phyloP scores from a whole-genome alignment of 1,284 basidiomycete genomes.

The Singerocomus inundabilis region DNA sequence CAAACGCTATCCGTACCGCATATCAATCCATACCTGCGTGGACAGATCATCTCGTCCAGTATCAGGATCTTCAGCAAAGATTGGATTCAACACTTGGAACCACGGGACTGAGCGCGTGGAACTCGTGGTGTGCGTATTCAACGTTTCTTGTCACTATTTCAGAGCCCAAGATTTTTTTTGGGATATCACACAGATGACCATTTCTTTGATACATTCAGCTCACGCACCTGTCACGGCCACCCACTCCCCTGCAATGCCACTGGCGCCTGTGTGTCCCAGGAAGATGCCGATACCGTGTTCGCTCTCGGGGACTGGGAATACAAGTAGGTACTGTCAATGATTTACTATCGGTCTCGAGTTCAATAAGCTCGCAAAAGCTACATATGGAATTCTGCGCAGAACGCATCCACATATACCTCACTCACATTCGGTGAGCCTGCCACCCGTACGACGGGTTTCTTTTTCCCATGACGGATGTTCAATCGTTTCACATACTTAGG shows the following conservation, averaged over 20 bases:
- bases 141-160: not conserved
- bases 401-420: slow-evolving; percentile 44
- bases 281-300: slow-evolving; percentile 45
- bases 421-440: slow-evolving; percentile 44
- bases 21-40: slow-evolving; percentile 49
- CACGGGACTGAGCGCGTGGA: slow-evolving; percentile 43
- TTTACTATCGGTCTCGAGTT: not conserved
- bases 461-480: not conserved
- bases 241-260: slow-evolving; percentile 48
- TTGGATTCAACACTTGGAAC: slow-evolving; percentile 49
- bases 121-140: slow-evolving; percentile 41
- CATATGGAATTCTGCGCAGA: slow-evolving; percentile 47
- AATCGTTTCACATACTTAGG: slow-evolving; percentile 20
- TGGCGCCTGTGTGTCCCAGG: slow-evolving; percentile 43
- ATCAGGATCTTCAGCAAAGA: slow-evolving; percentile 40
- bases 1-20: slow-evolving; percentile 42
- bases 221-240: slow-evolving; percentile 49
- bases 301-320: slow-evolving; percentile 48
- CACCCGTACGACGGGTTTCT: too few species aligned
- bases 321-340: slow-evolving; percentile 37
- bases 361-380: slow-evolving; percentile 39
- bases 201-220: slow-evolving; percentile 51
- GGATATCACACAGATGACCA: slow-evolving; percentile 36
- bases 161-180: not conserved
- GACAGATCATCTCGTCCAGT: slow-evolving; percentile 47